These are phyloP conservation scores for Microdochium bolleyi DNA, from an alignment of 2,329 filamentous ascomycete genomes.

Conservation along the genomic window DNA sequence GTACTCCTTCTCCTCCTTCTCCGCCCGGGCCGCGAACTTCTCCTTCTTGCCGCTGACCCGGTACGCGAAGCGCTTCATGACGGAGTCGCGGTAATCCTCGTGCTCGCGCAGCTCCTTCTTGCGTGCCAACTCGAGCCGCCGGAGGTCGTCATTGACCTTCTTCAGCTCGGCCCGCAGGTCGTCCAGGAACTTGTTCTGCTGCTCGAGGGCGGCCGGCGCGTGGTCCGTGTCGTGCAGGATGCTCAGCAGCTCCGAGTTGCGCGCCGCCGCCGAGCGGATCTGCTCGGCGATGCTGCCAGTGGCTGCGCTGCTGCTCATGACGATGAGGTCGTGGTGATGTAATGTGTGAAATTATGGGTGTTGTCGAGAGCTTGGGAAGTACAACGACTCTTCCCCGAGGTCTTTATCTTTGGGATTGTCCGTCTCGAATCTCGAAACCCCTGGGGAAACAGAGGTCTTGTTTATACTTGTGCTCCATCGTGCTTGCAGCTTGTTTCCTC, in stretches of 20 bases:
- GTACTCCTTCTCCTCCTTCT: slow-evolving; percentile 48
- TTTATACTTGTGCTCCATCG: too few relatives aligned
- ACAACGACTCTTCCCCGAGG: too few relatives aligned
- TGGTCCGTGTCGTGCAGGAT: slow-evolving; percentile 41
- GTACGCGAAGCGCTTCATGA: slow-evolving; percentile 42
- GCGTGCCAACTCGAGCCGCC: slow-evolving; percentile 28
- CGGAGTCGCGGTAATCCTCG: slow-evolving; percentile 42
- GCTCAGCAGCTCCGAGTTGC: slow-evolving; percentile 33
- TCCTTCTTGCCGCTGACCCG: slow-evolving; percentile 39
- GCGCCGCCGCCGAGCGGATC: slow-evolving; percentile 29
- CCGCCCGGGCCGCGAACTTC: slow-evolving; percentile 38
- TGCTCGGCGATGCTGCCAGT: slow-evolving; percentile 16
- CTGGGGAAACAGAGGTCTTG: too few relatives aligned
- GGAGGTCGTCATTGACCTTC: slow-evolving; percentile 26
- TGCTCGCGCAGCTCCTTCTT: slow-evolving; percentile 42
- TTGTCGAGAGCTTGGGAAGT: too few relatives aligned
- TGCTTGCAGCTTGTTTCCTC: too few relatives aligned
- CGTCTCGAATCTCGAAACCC: too few relatives aligned
- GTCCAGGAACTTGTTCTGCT: slow-evolving; percentile 34
- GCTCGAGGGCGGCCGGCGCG: slow-evolving; percentile 32
- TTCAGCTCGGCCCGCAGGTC: slow-evolving; percentile 34
- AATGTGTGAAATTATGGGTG: too few relatives aligned
- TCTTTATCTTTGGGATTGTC: too few relatives aligned
- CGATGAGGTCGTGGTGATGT: too few relatives aligned
- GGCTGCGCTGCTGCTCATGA: neutral